Evolutionary conservation across 202 grass and related monocot species (phyloP).

Genomic region (Digitaria exilis): DNA sequence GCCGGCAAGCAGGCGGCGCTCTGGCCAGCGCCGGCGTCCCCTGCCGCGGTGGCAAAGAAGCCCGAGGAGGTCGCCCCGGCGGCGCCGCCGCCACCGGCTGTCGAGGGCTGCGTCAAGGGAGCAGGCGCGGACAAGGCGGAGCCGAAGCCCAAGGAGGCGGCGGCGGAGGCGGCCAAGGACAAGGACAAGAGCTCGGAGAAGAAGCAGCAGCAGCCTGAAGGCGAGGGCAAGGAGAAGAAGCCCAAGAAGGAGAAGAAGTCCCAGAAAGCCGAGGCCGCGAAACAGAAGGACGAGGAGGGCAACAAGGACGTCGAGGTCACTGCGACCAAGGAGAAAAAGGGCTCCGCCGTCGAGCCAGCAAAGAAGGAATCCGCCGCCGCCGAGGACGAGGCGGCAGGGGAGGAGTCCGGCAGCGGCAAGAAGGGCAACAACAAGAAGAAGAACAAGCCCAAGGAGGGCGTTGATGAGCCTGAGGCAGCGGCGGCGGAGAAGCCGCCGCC

Average conservation of each 20-base stretch:
- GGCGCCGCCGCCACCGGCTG: background rate
- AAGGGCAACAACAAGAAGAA: conserved; percentile 56
- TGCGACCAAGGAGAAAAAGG: conserved; percentile 6
- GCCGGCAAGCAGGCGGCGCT: conserved; percentile 75
- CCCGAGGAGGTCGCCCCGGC: conserved; percentile 18
- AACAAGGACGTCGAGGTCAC: conserved; percentile 31
- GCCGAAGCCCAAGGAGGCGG: too few relatives aligned
- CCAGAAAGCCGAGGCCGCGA: conserved; percentile 20
- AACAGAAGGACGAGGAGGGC: conserved; percentile 29
- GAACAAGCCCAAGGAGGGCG: conserved; percentile 45
- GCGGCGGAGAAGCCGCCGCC: background rate
- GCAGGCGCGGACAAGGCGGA: background rate
- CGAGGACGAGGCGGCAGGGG: too few relatives aligned
- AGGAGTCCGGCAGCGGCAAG: conserved; percentile 39
- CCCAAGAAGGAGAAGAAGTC: conserved; percentile 27
- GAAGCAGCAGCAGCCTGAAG: conserved; percentile 35
- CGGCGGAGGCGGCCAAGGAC: too few relatives aligned
- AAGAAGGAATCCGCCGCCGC: conserved; percentile 21
- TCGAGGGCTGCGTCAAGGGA: background rate
- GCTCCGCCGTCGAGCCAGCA: background rate
- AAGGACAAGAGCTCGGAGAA: conserved; percentile 44
- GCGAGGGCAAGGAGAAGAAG: conserved; percentile 24
- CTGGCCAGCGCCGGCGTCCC: conserved; percentile 45
- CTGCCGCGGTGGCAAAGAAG: conserved; percentile 21
- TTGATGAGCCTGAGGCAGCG: background rate